Evolutionary conservation across 768 basidiomycete species (phyloP), one percentile per base, ranked within the genome.

Genomic region (Tylopilus rubrobrunneus): DNA sequence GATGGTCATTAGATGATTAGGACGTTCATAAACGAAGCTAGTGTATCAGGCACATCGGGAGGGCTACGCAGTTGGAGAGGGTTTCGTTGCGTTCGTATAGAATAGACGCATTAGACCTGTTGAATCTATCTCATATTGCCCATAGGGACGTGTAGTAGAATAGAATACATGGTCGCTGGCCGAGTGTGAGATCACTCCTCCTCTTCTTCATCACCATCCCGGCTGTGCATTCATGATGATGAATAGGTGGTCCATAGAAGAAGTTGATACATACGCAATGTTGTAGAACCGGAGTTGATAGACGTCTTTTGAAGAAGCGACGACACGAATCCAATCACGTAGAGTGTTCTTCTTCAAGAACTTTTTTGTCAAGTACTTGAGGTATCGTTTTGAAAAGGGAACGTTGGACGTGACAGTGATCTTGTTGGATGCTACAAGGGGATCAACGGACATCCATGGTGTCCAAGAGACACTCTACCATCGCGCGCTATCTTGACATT

Each of bases 291-390:
- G 83, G 61, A 99, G 86, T 67, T 94, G 86, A 76, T 98, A 99
- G 64, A 80, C 83, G 71, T 97, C 92, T 78, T 98, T 97, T 50
- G 85, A 81, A 29, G 92, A 86, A 40, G 97, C 92, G 62, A 98
- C 92, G 61, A 99, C 96, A 52, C 93, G 94, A 71, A 98, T 92
- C 90, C 93, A 98, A 76, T 98, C 95, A 61, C 94, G 87, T 64
- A 97, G 81, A 43, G 80, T 76, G 77, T 95, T 94, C 84, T 97
- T 97, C 84, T 98, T 98, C 75, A 98, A 81, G 82, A 92, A 95
- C 79, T 96, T 96, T 83, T 98, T 98, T 58, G 96, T 98, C 56
- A 98, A 80, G 77, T 98, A 99, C 76, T 98, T 98, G 71, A 98
- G 85, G 75, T 97, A 98, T 53, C 92, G 83, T 78, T 98, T 98